These are phyloP conservation scores for Aureobasidium sp. DNA, from an alignment of 2,329 filamentous ascomycete genomes.

Conservation along the genomic window DNA sequence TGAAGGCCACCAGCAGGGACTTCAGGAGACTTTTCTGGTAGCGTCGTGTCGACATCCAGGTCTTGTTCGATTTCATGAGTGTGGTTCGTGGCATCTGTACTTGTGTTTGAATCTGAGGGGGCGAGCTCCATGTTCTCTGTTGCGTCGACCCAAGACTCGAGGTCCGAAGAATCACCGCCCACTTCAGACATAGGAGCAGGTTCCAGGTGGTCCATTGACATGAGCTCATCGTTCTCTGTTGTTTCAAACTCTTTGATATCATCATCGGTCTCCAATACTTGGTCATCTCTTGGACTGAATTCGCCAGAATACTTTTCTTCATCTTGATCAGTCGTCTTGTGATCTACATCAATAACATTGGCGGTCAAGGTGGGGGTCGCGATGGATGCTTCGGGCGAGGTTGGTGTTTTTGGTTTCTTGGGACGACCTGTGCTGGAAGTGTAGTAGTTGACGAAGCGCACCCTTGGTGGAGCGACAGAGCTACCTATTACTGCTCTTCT, in stretches of 20 bases:
- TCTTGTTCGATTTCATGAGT: not conserved
- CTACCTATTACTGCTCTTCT: constrained; percentile 25
- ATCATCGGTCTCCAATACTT: not conserved
- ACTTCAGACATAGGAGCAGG: constrained; percentile 16
- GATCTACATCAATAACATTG: not conserved
- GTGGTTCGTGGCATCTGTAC: not conserved
- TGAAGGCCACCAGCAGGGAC: not conserved
- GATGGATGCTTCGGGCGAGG: constrained; percentile 14
- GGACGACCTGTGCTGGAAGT: constrained; percentile 70
- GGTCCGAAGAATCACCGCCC: constrained; percentile 1
- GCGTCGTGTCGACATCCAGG: not conserved
- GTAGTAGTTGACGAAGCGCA: constrained; percentile 85
- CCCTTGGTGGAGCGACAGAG: constrained; percentile 35
- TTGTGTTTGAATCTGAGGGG: not conserved
- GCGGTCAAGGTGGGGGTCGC: not conserved
- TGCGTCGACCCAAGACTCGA: constrained; percentile 16
- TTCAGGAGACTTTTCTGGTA: not conserved
- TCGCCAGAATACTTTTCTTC: not conserved
- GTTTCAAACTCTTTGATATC: constrained; percentile 4
- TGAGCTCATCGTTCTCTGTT: not conserved
- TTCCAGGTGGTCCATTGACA: constrained; percentile 29
- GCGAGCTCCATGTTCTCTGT: constrained; percentile 16
- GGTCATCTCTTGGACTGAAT: constrained; percentile 1
- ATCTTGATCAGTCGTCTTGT: constrained; percentile 3
- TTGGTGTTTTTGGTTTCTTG: constrained; percentile 43